A percentile compares a stretch with the other conserved stretches of the same genome.
Evolutionary conservation across 176 grass and related monocot genomes (phyloP).

Genomic region (Pontederia crassipes): DNA sequence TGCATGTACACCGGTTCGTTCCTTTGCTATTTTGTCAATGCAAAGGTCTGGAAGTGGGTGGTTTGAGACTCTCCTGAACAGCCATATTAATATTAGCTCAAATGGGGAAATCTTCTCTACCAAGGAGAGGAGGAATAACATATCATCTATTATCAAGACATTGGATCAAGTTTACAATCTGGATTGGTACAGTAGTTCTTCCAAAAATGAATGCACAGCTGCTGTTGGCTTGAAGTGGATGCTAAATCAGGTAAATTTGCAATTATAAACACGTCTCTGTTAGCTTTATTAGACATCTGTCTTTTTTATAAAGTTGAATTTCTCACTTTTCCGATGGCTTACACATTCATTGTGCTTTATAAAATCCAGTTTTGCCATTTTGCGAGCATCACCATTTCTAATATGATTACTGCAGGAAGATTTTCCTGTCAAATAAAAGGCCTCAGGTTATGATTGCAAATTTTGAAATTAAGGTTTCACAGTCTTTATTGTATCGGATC

Average conservation of each 20-base stretch:
- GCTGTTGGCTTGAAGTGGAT: constrained; percentile 94
- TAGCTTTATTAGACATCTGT: neutral
- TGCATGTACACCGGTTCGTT: constrained; percentile 65
- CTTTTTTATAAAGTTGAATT: neutral
- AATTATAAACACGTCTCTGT: neutral
- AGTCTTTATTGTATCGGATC: neutral
- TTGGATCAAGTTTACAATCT: constrained; percentile 77
- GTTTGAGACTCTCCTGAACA: constrained; percentile 94
- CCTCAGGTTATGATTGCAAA: neutral
- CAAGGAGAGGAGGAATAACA: constrained; percentile 61
- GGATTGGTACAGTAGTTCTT: constrained; percentile 91
- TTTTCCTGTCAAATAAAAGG: no score
- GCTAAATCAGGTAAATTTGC: constrained; percentile 86
- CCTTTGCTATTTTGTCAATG: constrained; percentile 97
- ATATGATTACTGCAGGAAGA: no score
- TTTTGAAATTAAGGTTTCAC: neutral
- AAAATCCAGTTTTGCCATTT: no score
- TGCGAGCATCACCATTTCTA: no score
- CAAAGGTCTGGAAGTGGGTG: constrained; percentile 92
- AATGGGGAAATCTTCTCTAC: constrained; percentile 92
- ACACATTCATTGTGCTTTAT: no score
- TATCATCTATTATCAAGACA: constrained; percentile 47
- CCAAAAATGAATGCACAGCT: constrained; percentile 87
- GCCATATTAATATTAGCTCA: constrained; percentile 79
- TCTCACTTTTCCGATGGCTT: neutral